Percentiles rank a stretch among this genome's conserved stretches.
phyloP scores from a whole-genome alignment of 116 monocot species.

The Posidonia oceanica region DNA sequence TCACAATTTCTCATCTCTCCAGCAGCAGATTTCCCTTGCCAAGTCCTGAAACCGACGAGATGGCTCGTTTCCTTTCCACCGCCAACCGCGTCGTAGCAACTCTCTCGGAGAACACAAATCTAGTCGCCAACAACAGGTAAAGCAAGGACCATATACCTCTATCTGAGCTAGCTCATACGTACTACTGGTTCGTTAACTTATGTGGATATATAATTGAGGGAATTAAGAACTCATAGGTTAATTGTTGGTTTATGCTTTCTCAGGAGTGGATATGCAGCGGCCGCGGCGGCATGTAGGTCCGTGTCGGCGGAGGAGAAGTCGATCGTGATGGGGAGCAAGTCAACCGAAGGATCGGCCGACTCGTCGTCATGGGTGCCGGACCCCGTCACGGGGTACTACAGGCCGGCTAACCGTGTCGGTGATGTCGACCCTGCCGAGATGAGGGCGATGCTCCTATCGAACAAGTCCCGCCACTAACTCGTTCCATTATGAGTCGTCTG shows the following conservation, averaged over 20 bases:
- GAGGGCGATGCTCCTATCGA: constrained; percentile 16
- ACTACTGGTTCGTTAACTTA: too few relatives aligned
- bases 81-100: not conserved
- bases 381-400: constrained; percentile 43
- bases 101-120: not conserved
- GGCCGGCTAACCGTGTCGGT: constrained; percentile 11
- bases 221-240: not conserved
- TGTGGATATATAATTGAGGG: too few relatives aligned
- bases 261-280: constrained; percentile 9
- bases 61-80: constrained; percentile 3
- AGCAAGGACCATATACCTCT: too few relatives aligned
- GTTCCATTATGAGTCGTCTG: too few relatives aligned
- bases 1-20: too few relatives aligned
- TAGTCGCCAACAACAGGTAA: not conserved
- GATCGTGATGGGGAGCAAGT: not conserved
- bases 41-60: not conserved
- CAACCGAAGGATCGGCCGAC: not conserved
- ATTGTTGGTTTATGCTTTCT: not conserved
- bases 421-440: constrained; percentile 25
- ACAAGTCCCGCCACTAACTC: constrained; percentile 1
- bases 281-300: not conserved
- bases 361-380: constrained; percentile 35
- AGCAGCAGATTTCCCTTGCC: too few relatives aligned
- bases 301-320: not conserved
- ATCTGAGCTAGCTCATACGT: too few relatives aligned